Evolutionary conservation across 106 monocot genomes (phyloP).

Genomic region (Platanthera guangdongensis): DNA sequence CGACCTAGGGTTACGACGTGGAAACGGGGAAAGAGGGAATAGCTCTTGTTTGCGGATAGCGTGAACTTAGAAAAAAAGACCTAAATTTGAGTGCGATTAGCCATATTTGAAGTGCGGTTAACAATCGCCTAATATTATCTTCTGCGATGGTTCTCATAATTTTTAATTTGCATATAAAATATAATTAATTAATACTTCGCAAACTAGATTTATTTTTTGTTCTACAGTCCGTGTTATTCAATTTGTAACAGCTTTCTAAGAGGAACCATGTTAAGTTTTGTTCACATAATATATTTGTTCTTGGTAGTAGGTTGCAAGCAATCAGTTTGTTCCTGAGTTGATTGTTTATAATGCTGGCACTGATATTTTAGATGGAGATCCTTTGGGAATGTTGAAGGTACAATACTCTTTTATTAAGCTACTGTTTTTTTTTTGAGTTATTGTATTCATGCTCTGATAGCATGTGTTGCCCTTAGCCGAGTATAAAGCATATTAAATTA

Average conservation of each 20-base stretch:
- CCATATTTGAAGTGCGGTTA: no score
- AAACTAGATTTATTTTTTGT: background rate
- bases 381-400: conserved; percentile 89
- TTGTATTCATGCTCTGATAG: background rate
- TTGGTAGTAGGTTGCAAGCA: conserved; percentile 43
- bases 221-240: background rate
- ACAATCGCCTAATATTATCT: no score
- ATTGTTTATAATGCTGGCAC: conserved; percentile 97
- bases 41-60: no score
- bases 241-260: background rate
- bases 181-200: background rate
- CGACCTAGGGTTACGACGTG: no score
- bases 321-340: conserved; percentile 72
- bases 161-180: no score
- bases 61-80: no score
- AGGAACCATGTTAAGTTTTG: background rate
- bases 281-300: background rate
- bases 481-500: background rate
- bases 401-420: background rate
- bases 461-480: background rate
- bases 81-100: no score
- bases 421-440: background rate
- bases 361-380: conserved; percentile 95
- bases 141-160: no score
- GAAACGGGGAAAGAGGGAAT: no score